Evolutionary conservation across 257 asterid genomes (phyloP), one percentile per base, ranked within the genome.

Genomic region (Asclepias syriaca): DNA sequence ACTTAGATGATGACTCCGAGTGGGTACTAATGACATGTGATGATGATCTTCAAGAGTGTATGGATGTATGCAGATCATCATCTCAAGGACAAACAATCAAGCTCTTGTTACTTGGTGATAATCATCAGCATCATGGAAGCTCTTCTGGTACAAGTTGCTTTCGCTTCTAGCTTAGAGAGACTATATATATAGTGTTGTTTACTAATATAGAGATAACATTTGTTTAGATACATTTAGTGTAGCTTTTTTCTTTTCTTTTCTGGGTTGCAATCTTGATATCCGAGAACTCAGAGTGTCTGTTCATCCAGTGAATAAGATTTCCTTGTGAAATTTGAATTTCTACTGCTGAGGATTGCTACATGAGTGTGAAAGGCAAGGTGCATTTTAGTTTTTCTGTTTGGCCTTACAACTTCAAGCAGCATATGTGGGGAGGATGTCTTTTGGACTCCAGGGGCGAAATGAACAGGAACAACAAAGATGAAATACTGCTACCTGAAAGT

Each of bases 1-100:
- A 94, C 81, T 81, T 91, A 80, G 98, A 94, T 19, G 98, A 94
- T 18, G 98, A 94, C 65, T 79, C 86, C 12, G 98, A 94, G 69
- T 93, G 98, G 97, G 96, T 94, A 16, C 70, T 94, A 15, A 57
- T 91, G 49, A 91, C 96, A 8, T 94, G 98, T 18, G 95, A 91
- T 50, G 98, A 93, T 19, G 98, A 94, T 83, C 82, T 94, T 6
- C 96, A 82, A 75, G 97, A 94, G 78, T 91, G 98, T 72, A 72
- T 94, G 3, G 95, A 88, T 34, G 85, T 91, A 24, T 85, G 84
- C 71, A 77, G 79, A 13, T 72, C 90, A 13, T 72, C 90, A 7
- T 82, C 87, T 0, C 68, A 61, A 67, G 80, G 43, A 82, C 86
- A 85, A 61, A 89, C 90, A 13, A 88, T 91, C 45, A 91, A 77